Conservation (phyloP, 352 stramenopile genomes). For the Phytophthora ohioensis region DNA sequence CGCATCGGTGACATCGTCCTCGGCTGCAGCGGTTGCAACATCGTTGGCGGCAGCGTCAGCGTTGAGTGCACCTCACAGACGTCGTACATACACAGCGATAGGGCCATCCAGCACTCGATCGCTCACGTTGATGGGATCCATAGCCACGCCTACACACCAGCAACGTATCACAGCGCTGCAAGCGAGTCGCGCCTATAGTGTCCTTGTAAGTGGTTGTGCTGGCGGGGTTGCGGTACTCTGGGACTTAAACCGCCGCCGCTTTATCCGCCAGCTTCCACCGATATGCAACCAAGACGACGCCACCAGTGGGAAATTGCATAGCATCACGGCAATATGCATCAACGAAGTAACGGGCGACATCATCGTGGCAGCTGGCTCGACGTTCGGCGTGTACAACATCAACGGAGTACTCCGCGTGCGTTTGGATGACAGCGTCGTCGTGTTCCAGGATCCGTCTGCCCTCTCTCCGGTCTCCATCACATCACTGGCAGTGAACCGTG, state of each 20-base stretch:
- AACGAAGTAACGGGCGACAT: constrained; percentile 77
- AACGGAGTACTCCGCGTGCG: constrained; percentile 66
- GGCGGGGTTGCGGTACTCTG: constrained; percentile 67
- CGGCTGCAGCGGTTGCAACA: constrained; percentile 37
- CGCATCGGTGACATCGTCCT: constrained; percentile 33
- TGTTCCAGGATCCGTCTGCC: constrained; percentile 51
- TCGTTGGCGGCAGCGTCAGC: constrained; percentile 38
- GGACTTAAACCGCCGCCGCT: constrained; percentile 75
- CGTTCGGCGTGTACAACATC: constrained; percentile 74
- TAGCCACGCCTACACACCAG: constrained; percentile 51
- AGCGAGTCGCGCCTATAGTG: constrained; percentile 68
- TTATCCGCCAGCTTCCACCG: constrained; percentile 54
- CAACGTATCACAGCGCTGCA: constrained; percentile 57
- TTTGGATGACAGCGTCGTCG: constrained; percentile 55
- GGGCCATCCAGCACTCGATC: constrained; percentile 45
- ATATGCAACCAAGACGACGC: constrained; percentile 16
- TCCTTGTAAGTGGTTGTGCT: constrained; percentile 71
- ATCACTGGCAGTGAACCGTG: constrained; percentile 57
- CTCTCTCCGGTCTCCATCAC: constrained; percentile 50
- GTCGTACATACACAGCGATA: constrained; percentile 32
- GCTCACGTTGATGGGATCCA: constrained; percentile 52
- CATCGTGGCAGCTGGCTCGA: constrained; percentile 50
- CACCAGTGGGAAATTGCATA: not conserved
- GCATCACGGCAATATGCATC: constrained; percentile 63
- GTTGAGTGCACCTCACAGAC: constrained; percentile 37